These are phyloP conservation scores for Aspergillus fructus DNA, from an alignment of 2,329 filamentous ascomycete species.

Conservation along the genomic window DNA sequence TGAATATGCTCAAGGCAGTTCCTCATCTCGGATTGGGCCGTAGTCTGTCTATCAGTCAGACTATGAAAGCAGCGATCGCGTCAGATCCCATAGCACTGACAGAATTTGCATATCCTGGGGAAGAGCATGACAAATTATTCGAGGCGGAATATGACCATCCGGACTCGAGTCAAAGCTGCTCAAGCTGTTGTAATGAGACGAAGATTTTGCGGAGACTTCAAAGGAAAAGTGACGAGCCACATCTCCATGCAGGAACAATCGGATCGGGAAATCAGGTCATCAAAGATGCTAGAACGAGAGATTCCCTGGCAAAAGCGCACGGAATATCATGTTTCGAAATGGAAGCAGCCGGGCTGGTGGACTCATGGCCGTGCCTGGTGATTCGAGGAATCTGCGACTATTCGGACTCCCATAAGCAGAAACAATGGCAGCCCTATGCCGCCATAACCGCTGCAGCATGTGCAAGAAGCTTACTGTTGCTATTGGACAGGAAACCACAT, in stretches of 20 bases:
- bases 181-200: too few species aligned
- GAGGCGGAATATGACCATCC: background rate
- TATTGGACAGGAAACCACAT: too few species aligned
- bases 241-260: conserved; percentile 1
- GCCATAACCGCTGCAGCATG: background rate
- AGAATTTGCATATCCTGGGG: background rate
- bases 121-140: background rate
- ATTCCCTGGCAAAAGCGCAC: background rate
- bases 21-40: background rate
- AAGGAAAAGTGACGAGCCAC: background rate
- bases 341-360: background rate
- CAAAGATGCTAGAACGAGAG: background rate
- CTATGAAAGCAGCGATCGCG: too few species aligned
- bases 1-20: background rate
- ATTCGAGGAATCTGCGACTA: background rate
- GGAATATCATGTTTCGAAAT: conserved; percentile 1
- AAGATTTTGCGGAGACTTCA: background rate
- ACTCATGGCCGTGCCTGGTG: background rate
- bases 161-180: background rate
- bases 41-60: background rate
- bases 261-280: conserved; percentile 2
- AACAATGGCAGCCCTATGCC: background rate
- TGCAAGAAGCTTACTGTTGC: background rate
- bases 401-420: background rate
- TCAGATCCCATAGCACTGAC: too few species aligned